Evolutionary conservation across 257 asterid genomes (phyloP), one percentile per base, ranked within the genome.

Genomic region (Solanum chilense): DNA sequence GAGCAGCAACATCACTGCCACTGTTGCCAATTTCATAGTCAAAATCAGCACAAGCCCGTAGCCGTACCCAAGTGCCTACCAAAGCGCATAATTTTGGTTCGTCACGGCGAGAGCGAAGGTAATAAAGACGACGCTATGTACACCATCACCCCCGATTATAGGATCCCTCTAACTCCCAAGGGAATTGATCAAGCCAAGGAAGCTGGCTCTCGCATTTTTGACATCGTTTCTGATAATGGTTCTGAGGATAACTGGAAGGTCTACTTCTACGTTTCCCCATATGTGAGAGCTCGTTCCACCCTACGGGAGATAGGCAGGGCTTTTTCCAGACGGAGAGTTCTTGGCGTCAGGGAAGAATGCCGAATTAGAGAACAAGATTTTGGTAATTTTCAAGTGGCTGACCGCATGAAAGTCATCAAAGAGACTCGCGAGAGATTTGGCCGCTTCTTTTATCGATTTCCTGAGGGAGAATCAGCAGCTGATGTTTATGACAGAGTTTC

Each of bases 401-500:
- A 96, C 6, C 88, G 98, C 88, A 96, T 96, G 98, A 94, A 91
- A 89, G 92, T 21, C 25, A 92, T 94, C 83, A 95, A 96, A 92
- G 94, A 95, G 95, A 93, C 94, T 11, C 91, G 99, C 20, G 98
- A 93, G 93, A 92, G 91, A 92, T 96, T 95, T 62, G 98, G 99
- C 49, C 93, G 99, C 85, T 96, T 96, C 85, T 96, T 95, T 88
- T 96, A 93, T 88, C 96, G 99, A 7, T 96, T 95, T 77, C 99
- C 99, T 4, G 98, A 96, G 86, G 99, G 99, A 49, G 99, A 96
- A 86, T 95, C 98, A 14, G 99, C 99, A 4, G 97, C 99, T 21
- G 99, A 95, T 89, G 99, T 96, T 82, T 96, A 89, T 78, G 98
- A 95, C 88, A 95, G 98, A 86, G 99, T 96, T 85, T 96, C 98